phyloP scores from a whole-genome alignment of 805 yeast species.

The Candida rishiriensis region DNA sequence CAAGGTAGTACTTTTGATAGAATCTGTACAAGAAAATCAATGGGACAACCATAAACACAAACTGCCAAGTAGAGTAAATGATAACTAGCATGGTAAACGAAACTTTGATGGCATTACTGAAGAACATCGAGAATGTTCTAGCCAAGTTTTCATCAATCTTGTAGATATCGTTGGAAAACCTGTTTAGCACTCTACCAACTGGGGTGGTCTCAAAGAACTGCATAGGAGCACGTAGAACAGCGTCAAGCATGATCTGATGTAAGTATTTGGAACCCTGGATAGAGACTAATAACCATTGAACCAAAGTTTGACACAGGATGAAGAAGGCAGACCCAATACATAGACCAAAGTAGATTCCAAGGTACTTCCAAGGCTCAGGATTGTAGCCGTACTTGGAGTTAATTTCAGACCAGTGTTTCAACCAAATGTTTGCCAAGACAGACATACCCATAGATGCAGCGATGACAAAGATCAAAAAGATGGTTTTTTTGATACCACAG shows the following conservation, averaged over 20 bases:
- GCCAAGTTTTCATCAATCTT: conserved; percentile 79
- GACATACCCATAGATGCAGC: conserved; percentile 55
- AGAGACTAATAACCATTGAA: conserved; percentile 77
- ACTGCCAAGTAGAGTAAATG: conserved; percentile 83
- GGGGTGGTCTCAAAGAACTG: conserved; percentile 95
- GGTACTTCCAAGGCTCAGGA: conserved; percentile 66
- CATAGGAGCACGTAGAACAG: conserved; percentile 88
- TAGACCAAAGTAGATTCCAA: conserved; percentile 68
- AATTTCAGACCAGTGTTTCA: conserved; percentile 95
- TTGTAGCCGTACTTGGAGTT: conserved; percentile 67
- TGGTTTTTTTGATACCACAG: conserved; percentile 67
- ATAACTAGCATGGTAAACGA: conserved; percentile 75
- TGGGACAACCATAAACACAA: conserved; percentile 70
- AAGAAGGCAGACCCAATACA: conserved; percentile 66
- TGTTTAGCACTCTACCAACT: conserved; percentile 82
- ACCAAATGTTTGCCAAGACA: conserved; percentile 81
- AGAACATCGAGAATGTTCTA: conserved; percentile 66
- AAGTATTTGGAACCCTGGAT: conserved; percentile 74
- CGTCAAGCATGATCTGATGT: conserved; percentile 69
- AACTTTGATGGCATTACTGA: conserved; percentile 58
- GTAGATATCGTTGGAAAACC: conserved; percentile 88
- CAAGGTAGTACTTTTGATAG: conserved; percentile 72
- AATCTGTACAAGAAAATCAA: conserved; percentile 57
- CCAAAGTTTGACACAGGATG: conserved; percentile 59
- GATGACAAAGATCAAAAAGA: conserved; percentile 50